A percentile compares a stretch with the other conserved stretches of the same genome.
These are phyloP conservation scores for Inga leiocalycina DNA, from an alignment of 306 rosid species.

Conservation along the genomic window DNA sequence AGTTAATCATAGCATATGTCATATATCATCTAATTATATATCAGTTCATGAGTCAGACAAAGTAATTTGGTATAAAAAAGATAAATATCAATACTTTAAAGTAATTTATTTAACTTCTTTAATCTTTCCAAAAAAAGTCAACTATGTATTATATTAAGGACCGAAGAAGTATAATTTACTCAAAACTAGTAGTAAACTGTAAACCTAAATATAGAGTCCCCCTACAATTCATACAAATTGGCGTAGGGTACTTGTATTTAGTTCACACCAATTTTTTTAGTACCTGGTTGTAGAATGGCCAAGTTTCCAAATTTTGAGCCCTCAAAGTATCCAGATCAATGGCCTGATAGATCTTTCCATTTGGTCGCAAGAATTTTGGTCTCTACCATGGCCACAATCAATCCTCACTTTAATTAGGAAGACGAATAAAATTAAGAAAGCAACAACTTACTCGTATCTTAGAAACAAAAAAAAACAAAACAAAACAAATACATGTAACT, in stretches of 20 bases:
- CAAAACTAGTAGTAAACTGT: background rate
- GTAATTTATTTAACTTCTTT: too few species aligned
- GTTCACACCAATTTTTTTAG: background rate
- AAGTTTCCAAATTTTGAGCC: constrained; percentile 87
- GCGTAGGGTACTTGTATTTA: background rate
- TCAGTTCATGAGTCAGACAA: too few species aligned
- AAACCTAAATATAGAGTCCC: background rate
- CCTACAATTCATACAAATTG: background rate
- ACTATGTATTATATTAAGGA: too few species aligned
- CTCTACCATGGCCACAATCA: constrained; percentile 45
- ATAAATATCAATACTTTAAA: too few species aligned
- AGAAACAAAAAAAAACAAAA: too few species aligned
- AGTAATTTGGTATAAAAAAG: too few species aligned
- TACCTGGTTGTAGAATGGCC: constrained; percentile 94
- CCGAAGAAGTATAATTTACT: background rate
- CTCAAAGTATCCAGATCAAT: constrained; percentile 78
- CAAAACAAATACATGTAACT: background rate
- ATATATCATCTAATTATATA: too few species aligned
- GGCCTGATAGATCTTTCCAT: constrained; percentile 76
- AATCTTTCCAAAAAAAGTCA: too few species aligned
- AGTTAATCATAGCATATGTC: too few species aligned
- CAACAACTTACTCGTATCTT: background rate
- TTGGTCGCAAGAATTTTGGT: constrained; percentile 74
- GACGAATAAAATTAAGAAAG: constrained; percentile 25
- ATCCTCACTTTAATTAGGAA: constrained; percentile 14